Conservation (phyloP, 2,329 filamentous ascomycete genomes). For the Scorias spongiosa region DNA sequence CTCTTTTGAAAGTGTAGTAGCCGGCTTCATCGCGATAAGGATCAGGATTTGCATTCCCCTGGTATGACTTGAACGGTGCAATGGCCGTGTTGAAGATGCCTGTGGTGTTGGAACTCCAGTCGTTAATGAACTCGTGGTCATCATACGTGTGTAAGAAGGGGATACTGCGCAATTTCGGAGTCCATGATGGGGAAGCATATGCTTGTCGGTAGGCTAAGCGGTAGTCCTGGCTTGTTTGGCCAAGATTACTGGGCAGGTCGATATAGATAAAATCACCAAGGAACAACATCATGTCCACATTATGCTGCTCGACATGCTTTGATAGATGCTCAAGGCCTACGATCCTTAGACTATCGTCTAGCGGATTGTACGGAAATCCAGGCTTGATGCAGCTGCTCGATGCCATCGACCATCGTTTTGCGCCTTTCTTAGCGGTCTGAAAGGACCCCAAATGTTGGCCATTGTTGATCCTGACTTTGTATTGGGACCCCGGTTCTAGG, state of each 20-base stretch:
- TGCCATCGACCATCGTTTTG: no score
- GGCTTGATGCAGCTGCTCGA: slow-evolving; percentile 54
- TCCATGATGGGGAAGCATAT: slow-evolving; percentile 88
- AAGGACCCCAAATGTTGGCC: no score
- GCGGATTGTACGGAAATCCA: slow-evolving; percentile 68
- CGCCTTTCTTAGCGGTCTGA: no score
- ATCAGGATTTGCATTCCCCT: slow-evolving; percentile 67
- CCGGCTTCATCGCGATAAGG: slow-evolving; percentile 43
- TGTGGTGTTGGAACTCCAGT: slow-evolving; percentile 68
- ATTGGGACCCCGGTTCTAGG: no score
- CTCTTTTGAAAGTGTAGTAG: slow-evolving; percentile 74
- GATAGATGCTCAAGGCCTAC: slow-evolving; percentile 64
- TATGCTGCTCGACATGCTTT: slow-evolving; percentile 50
- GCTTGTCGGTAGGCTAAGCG: slow-evolving; percentile 79
- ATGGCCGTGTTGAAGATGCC: slow-evolving; percentile 63
- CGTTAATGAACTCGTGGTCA: slow-evolving; percentile 86
- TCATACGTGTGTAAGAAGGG: slow-evolving; percentile 92
- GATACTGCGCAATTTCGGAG: slow-evolving; percentile 27
- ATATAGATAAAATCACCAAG: slow-evolving; percentile 75
- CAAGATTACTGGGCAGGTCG: slow-evolving; percentile 68
- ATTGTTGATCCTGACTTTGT: no score
- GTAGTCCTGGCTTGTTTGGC: slow-evolving; percentile 56
- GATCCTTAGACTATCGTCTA: slow-evolving; percentile 63
- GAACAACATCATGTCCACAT: slow-evolving; percentile 52
- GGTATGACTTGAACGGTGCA: slow-evolving; percentile 72